Base-by-base conservation (phyloP, 495 filamentous ascomycete species). In the Aspergillus nanangensis region DNA sequence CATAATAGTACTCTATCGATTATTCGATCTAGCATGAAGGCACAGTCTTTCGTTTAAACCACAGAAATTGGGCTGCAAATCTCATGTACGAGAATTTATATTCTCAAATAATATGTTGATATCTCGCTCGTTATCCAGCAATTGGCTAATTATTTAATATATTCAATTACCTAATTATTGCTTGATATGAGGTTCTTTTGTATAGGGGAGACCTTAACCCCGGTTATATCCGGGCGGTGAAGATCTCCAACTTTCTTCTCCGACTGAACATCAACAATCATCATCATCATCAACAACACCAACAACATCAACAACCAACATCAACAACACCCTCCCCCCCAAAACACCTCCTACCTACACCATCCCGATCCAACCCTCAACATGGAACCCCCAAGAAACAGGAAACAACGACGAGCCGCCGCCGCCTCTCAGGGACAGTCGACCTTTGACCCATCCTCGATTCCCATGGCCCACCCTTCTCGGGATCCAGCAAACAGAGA, bases 401-500 rank as follows among this genome's bases (percentile, higher is more conserved):
- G 75, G 49, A 76, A 75, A 60, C 66, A 77, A 52, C 66, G 72
- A 45, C 74, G 74, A 41, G 65, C 70, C 17, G 68, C 63, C 18
- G 52, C 61, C 0, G 48, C 58, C 11, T 31, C 51, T 9, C 53
- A 19, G 32, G 45, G 5, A 45, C 24, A 14, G 23, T 38, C 32
- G 5, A 25, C 66, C 46, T 56, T 59, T 32, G 47, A 48, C 24
- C 45, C 52, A 2, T 47, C 50, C 15, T 57, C 62, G 3, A 66
- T 75, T 34, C 61, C 71, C 7, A 63, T 72, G 38, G 50, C 64
- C 33, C 62, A 55, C 13, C 71, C 71, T 2, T 51, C 61, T n/a
- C 55, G 51, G 40, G 45, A 48, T 33, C 37, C 63, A 23, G 48
- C 58, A 11, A 61, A 64, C 21, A 65, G 45, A 31, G 53, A 54